Evolutionary conservation across 352 stramenopile species (phyloP).

Genomic region (Paralagenidium karlingii): DNA sequence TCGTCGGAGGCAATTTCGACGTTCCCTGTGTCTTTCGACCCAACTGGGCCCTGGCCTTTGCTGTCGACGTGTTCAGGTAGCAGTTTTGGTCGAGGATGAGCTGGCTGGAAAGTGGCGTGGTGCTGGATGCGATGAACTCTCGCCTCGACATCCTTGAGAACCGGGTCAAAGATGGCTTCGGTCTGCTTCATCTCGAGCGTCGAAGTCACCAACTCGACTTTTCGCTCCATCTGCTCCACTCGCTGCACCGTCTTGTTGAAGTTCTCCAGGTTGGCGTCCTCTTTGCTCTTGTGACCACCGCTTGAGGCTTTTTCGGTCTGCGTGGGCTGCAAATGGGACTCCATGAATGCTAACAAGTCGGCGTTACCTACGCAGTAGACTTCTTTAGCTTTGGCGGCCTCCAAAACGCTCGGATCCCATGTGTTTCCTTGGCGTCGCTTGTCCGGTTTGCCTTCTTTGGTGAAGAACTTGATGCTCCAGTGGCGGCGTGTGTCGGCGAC

Average conservation of each 20-base stretch:
- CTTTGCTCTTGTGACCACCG: neutral
- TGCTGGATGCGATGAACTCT: slow-evolving; percentile 26
- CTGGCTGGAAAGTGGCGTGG: slow-evolving; percentile 4
- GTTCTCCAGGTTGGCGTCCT: slow-evolving; percentile 11
- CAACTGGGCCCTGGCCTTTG: neutral
- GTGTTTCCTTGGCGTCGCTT: slow-evolving; percentile 30
- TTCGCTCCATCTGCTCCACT: slow-evolving; percentile 22
- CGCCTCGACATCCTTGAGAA: slow-evolving; percentile 39
- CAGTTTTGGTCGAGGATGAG: neutral
- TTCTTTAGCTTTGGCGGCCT: slow-evolving; percentile 30
- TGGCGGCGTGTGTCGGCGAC: slow-evolving; percentile 34
- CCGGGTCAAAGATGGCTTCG: slow-evolving; percentile 41
- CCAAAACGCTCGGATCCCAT: slow-evolving; percentile 31
- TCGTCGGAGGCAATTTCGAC: too few species aligned
- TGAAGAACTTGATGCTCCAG: slow-evolving; percentile 36
- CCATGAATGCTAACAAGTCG: slow-evolving; percentile 31
- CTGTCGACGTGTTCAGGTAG: neutral
- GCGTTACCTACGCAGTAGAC: slow-evolving; percentile 33
- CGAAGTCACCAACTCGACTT: slow-evolving; percentile 26
- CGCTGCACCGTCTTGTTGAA: slow-evolving; percentile 10
- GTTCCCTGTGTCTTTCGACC: slow-evolving; percentile 5
- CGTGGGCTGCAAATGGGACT: slow-evolving; percentile 35
- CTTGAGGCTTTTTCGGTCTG: neutral
- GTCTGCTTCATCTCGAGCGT: slow-evolving; percentile 46
- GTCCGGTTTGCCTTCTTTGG: slow-evolving; percentile 43